phyloP scores from a whole-genome alignment of 805 yeast genomes.

The Teunomyces tritomae region DNA sequence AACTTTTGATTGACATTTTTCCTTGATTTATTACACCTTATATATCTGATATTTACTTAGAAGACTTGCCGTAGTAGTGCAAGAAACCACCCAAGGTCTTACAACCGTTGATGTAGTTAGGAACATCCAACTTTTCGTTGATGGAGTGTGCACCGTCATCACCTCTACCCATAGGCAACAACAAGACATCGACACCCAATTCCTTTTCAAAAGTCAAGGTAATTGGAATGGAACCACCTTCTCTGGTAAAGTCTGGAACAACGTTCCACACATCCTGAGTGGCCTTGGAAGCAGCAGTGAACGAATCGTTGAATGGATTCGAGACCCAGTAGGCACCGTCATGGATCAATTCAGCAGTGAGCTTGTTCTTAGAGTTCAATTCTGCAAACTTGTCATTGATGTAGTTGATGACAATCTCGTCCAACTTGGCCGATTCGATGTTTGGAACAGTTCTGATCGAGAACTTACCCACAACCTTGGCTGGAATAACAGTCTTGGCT shows the following conservation, averaged over 20 bases:
- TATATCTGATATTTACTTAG: no score
- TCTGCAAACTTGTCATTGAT: slow-evolving; percentile 62
- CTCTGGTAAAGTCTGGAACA: slow-evolving; percentile 96
- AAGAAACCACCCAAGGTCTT: slow-evolving; percentile 92
- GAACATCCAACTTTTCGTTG: slow-evolving; percentile 87
- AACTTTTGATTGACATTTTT: no score
- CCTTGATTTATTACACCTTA: no score
- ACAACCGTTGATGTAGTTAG: slow-evolving; percentile 89
- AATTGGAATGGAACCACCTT: slow-evolving; percentile 98
- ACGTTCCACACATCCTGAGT: slow-evolving; percentile 93
- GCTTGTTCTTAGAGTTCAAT: slow-evolving; percentile 73
- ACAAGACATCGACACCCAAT: slow-evolving; percentile 78
- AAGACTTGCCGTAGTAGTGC: slow-evolving; percentile 63
- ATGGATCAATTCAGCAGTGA: slow-evolving; percentile 75
- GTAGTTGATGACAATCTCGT: slow-evolving; percentile 70
- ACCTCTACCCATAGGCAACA: slow-evolving; percentile 97
- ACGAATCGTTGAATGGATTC: slow-evolving; percentile 88
- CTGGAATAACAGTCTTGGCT: slow-evolving; percentile 98
- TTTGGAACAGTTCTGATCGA: slow-evolving; percentile 97
- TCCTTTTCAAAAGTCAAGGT: slow-evolving; percentile 89
- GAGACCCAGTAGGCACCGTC: slow-evolving; percentile 97
- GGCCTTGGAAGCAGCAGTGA: slow-evolving; percentile 92
- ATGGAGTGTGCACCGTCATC: slow-evolving; percentile 99
- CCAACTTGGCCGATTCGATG: slow-evolving; percentile 77
- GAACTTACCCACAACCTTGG: slow-evolving; percentile 90